Evolutionary conservation across 257 asterid genomes (phyloP), one percentile per base, ranked within the genome.

Genomic region (Linaria vulgaris): DNA sequence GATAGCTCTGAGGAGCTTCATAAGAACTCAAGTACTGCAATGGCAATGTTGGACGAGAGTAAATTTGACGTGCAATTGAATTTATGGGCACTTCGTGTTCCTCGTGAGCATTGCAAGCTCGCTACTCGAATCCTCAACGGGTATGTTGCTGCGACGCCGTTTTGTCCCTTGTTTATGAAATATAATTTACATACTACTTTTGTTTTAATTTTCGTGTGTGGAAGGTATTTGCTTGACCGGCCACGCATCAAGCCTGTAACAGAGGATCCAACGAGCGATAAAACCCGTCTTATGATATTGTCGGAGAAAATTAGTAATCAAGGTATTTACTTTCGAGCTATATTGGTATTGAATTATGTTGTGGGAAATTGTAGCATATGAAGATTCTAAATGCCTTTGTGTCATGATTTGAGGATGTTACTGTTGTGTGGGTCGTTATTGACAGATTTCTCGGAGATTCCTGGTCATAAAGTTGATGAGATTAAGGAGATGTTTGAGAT

Each of bases 171-270:
- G 52, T 44, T 24, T 24, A n/a, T n/a, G n/a, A n/a, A n/a, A n/a
- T n/a, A n/a, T n/a, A n/a, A n/a, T n/a, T n/a, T n/a, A n/a, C n/a
- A n/a, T n/a, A n/a, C n/a, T n/a, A n/a, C n/a, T n/a, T n/a, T n/a
- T n/a, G n/a, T n/a, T n/a, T n/a, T n/a, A n/a, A n/a, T 61, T 53
- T 47, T 53, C 47, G 62, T 60, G 21, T 24, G 14, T 65, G 71
- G 76, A 62, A 92, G 97, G 51, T 86, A 85, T 78, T 55, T 92
- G 85, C 85, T 92, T 70, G 85, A 92, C 60, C 79, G 81, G 77
- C 90, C 96, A 25, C 94, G 97, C 62, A 25, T 87, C 69, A 92
- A 92, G 72, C 97, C 99, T 38, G 63, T 89, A 48, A 84, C 87
- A 1, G 94, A 83, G 72, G 97, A 92, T 66, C 99, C 99, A 22